Conservation (phyloP, 2,329 filamentous ascomycete genomes). For the Incumbomyces delicatus region DNA sequence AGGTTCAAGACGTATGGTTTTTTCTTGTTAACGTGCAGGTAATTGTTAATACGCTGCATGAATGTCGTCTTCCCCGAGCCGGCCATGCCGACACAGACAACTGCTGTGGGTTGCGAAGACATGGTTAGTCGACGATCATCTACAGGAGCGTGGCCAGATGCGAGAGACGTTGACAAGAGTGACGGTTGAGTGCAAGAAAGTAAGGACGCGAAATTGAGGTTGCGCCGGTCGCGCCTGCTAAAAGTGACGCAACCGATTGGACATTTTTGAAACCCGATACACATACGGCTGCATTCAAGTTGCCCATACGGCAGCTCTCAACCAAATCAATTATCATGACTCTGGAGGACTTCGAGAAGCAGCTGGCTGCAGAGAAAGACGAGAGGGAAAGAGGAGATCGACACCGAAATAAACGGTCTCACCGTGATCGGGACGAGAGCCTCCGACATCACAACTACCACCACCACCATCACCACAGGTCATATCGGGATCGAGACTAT, state of each 20-base stretch:
- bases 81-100: slow-evolving; percentile 98
- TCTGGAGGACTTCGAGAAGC: slow-evolving; percentile 67
- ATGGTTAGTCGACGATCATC: slow-evolving; percentile 25
- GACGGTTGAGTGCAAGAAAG: too few species aligned
- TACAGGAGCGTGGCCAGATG: not conserved
- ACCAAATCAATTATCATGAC: slow-evolving; percentile 21
- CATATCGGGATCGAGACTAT: slow-evolving; percentile 22
- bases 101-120: slow-evolving; percentile 55
- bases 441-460: slow-evolving; percentile 27
- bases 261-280: not conserved
- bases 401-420: slow-evolving; percentile 37
- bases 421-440: slow-evolving; percentile 26
- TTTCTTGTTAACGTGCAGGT: slow-evolving; percentile 70
- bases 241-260: not conserved
- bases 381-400: slow-evolving; percentile 28
- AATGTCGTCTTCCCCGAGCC: slow-evolving; percentile 99
- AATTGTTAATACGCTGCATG: slow-evolving; percentile 94
- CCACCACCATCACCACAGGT: slow-evolving; percentile 23
- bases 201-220: slow-evolving; percentile 6
- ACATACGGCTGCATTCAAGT: not conserved
- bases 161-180: not conserved
- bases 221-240: not conserved
- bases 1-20: slow-evolving; percentile 95
- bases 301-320: not conserved
- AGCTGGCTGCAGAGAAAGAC: slow-evolving; percentile 46